Conservation (phyloP, 2,329 filamentous ascomycete genomes). For the Chaetomium sp. region DNA sequence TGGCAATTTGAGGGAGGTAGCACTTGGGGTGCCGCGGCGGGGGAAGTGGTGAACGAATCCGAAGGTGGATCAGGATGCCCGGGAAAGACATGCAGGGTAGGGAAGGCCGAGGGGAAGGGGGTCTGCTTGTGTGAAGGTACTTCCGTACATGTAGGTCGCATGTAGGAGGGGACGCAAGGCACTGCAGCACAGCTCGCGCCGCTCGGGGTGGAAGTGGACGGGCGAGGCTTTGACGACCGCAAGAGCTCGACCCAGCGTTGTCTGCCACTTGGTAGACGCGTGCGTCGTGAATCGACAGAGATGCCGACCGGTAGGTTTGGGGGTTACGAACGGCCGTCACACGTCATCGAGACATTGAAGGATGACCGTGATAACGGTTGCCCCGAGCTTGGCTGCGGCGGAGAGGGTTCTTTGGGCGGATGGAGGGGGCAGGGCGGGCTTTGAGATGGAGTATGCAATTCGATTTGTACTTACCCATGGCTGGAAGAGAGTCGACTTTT, state of each 20-base stretch:
- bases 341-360: conserved; percentile 41
- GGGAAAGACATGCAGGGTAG: conserved; percentile 49
- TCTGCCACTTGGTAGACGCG: conserved; percentile 15
- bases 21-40: conserved; percentile 42
- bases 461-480: conserved; percentile 36
- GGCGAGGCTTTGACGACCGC: conserved; percentile 29
- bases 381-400: conserved; percentile 17
- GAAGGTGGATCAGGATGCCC: conserved; percentile 44
- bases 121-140: conserved; percentile 29
- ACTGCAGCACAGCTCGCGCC: conserved; percentile 31
- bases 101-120: conserved; percentile 40
- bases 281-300: conserved; percentile 21
- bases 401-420: conserved; percentile 8
- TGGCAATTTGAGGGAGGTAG: conserved; percentile 40
- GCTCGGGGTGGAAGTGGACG: conserved; percentile 31
- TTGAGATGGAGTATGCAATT: conserved; percentile 19
- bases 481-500: conserved; percentile 29
- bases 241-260: conserved; percentile 18
- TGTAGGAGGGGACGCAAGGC: conserved; percentile 38
- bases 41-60: conserved; percentile 46
- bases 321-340: conserved; percentile 41
- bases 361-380: conserved; percentile 31
- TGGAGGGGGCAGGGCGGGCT: neutral
- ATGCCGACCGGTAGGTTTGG: conserved; percentile 28
- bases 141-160: conserved; percentile 34